Conservation (phyloP, 2,329 filamentous ascomycete genomes). For the Pyrenophora graminea region DNA sequence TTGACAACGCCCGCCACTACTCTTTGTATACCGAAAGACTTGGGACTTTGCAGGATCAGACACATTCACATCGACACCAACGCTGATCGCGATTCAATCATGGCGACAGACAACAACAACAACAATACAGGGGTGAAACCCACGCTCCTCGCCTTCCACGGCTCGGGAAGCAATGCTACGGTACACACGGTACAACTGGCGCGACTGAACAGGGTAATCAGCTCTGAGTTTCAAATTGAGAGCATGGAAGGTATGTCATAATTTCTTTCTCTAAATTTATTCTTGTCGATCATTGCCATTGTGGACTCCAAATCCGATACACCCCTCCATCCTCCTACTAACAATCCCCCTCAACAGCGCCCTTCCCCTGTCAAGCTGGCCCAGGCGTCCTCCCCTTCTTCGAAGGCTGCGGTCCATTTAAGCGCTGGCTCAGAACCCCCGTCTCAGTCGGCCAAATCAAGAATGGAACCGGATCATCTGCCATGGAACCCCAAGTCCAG, state of each 20-base stretch:
- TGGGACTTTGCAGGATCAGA: too few species aligned
- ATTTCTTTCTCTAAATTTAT: not conserved
- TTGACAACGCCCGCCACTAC: too few species aligned
- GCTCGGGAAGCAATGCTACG: constrained; percentile 40
- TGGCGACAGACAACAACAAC: too few species aligned
- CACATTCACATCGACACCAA: too few species aligned
- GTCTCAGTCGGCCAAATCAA: constrained; percentile 24
- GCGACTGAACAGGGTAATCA: constrained; percentile 31
- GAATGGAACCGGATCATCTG: constrained; percentile 10
- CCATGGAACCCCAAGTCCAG: constrained; percentile 29
- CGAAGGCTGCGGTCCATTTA: constrained; percentile 44
- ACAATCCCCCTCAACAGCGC: constrained; percentile 21
- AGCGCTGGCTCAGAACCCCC: constrained; percentile 35
- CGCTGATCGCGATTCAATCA: too few species aligned
- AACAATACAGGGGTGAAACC: constrained; percentile 24
- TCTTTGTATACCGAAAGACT: too few species aligned
- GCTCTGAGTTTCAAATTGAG: constrained; percentile 32
- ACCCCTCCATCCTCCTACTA: not conserved
- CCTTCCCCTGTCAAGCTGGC: constrained; percentile 40
- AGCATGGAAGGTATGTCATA: constrained; percentile 27
- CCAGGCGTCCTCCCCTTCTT: constrained; percentile 46
- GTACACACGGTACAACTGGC: constrained; percentile 42
- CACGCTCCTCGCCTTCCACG: constrained; percentile 44
- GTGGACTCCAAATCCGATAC: not conserved
- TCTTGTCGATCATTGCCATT: not conserved